Base-by-base conservation (phyloP, 306 rosid genomes). In the Malus sylvestris region DNA sequence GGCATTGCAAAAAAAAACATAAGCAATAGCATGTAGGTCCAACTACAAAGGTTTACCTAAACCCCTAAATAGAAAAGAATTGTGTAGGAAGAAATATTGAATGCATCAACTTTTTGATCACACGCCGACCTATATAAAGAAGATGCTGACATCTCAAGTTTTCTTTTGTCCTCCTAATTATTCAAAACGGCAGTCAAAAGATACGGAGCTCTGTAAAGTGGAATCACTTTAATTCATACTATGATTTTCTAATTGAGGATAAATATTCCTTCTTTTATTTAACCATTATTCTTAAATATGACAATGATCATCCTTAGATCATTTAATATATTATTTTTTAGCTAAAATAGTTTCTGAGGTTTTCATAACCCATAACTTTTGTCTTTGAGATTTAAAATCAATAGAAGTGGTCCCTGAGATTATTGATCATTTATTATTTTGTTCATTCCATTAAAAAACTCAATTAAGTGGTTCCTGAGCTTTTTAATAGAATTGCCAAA, bases 121-220 rank as follows among this genome's bases (percentile, higher is more conserved):
- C 67, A 5, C 20, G 30, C 55, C 59, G 9, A 22, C 89, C 85
- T 79, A 86, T 82, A 33, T 38, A 85, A 85, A 86, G 91, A 79
- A 79, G 88, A 88, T 88, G 91, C 90, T 86, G 89, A 84, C 87
- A 86, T 72, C 68, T 83, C 69, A 85, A 80, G 85, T 71, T 68
- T 84, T 82, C 78, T 33, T 52, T 71, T 69, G 68, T 78, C 77
- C 18, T 20, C 10, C 42, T 33, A 78, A 59, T 85, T 79, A 55
- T 83, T 76, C 77, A 81, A 69, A 70, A 42, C 55, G 55, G 4
- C 18, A 30, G 11, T 59, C 35, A 38, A 60, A 33, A 49, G 46
- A 35, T 42, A 63, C 32, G 33, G 57, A 35, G 29, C 42, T 74
- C 40, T 66, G 71, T 44, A 73, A 77, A 53, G 67, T 35, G 11